A percentile compares a stretch with the other conserved stretches of the same genome.
phyloP scores from a whole-genome alignment of 495 filamentous ascomycete genomes.

The Penicillium manginii region DNA sequence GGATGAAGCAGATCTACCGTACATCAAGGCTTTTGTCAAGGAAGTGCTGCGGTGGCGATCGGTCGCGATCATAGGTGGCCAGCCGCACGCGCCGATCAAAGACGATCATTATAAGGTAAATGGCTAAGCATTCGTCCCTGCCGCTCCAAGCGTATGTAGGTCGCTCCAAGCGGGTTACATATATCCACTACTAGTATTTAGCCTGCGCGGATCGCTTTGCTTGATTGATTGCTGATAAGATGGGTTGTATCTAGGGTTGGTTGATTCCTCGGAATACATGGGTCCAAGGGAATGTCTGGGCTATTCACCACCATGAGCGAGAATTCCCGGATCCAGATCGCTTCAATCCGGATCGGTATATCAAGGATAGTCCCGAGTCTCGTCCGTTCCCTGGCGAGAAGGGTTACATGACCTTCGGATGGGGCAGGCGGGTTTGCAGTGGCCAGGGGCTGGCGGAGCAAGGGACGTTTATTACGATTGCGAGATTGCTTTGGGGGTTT shows the following conservation, averaged over 20 bases:
- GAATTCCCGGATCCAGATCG: slow-evolving; percentile 49
- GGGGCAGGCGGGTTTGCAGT: slow-evolving; percentile 36
- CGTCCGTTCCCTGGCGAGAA: slow-evolving; percentile 61
- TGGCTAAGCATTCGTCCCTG: slow-evolving; percentile 1
- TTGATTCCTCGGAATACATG: slow-evolving; percentile 26
- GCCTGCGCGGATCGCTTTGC: not conserved
- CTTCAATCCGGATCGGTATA: slow-evolving; percentile 34
- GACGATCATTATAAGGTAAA: slow-evolving; percentile 54
- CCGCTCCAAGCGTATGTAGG: not conserved
- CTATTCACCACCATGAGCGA: slow-evolving; percentile 46
- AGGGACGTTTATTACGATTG: slow-evolving; percentile 36
- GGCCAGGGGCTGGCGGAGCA: slow-evolving; percentile 49
- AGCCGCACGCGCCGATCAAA: slow-evolving; percentile 56
- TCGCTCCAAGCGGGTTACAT: not conserved
- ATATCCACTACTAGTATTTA: not conserved
- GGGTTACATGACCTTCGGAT: slow-evolving; percentile 68
- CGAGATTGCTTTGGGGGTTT: slow-evolving; percentile 25
- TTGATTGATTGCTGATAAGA: slow-evolving; percentile 11
- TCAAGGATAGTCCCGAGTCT: slow-evolving; percentile 35
- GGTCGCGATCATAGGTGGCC: slow-evolving; percentile 34
- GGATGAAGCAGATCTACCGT: slow-evolving; percentile 35
- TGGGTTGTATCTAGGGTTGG: slow-evolving; percentile 22
- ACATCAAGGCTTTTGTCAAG: slow-evolving; percentile 40
- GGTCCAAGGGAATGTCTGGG: slow-evolving; percentile 35
- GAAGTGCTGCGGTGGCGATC: slow-evolving; percentile 45